Conservation (phyloP, 208 protist species). For the Trypanosoma scelopori region DNA sequence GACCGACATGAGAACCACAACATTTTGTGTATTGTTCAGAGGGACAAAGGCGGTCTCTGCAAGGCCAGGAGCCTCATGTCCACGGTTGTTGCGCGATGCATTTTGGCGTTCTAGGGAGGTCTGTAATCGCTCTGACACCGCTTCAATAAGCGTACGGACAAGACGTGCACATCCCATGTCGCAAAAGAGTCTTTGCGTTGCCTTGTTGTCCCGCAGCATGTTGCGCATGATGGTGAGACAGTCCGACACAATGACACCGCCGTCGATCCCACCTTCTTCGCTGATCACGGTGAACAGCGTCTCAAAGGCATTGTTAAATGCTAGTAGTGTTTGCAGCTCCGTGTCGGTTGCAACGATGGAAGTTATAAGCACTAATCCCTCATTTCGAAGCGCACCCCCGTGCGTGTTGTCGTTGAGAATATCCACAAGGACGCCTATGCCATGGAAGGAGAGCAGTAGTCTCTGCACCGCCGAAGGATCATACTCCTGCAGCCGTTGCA, state of each 20-base stretch:
- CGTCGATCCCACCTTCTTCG: conserved; percentile 48
- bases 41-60: background rate
- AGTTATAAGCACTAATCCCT: conserved; percentile 62
- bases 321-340: conserved; percentile 78
- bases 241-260: conserved; percentile 64
- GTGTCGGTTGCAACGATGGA: conserved; percentile 62
- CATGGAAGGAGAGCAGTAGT: conserved; percentile 57
- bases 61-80: background rate
- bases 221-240: conserved; percentile 83
- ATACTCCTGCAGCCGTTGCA: conserved; percentile 66
- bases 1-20: conserved; percentile 44
- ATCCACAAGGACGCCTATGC: conserved; percentile 55
- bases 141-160: conserved; percentile 52
- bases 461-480: conserved; percentile 54
- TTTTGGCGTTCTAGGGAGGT: conserved; percentile 5
- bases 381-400: conserved; percentile 45
- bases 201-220: conserved; percentile 77
- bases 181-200: conserved; percentile 85
- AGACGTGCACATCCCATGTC: conserved; percentile 70
- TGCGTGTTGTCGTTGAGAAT: conserved; percentile 56
- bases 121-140: conserved; percentile 30
- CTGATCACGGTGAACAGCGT: conserved; percentile 61
- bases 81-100: background rate
- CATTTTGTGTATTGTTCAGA: conserved; percentile 17
- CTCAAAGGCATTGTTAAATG: conserved; percentile 83